Conservation (phyloP, 2,329 filamentous ascomycete species). For the Allantophomopsis lycopodina region DNA sequence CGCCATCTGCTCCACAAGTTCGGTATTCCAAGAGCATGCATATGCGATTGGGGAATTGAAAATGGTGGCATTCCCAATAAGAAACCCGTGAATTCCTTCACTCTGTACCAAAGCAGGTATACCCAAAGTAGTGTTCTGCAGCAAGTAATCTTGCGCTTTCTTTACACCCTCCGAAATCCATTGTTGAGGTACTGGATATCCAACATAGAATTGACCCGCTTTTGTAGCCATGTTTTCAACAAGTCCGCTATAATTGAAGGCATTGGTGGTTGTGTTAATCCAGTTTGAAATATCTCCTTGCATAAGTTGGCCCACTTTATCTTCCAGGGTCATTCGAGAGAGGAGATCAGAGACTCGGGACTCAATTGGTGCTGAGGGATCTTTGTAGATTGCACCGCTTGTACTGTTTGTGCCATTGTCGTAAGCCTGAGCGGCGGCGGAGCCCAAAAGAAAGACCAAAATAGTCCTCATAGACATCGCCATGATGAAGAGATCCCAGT, state of each 20-base stretch:
- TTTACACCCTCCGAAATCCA: constrained; percentile 50
- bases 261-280: constrained; percentile 53
- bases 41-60: constrained; percentile 68
- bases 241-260: constrained; percentile 54
- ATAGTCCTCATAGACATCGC: no score
- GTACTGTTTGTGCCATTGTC: neutral
- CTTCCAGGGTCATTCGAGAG: constrained; percentile 59
- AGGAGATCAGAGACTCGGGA: constrained; percentile 54
- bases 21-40: constrained; percentile 57
- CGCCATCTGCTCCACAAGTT: constrained; percentile 52
- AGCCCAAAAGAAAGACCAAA: no score
- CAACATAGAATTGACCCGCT: constrained; percentile 55
- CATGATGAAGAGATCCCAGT: no score
- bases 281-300: constrained; percentile 62
- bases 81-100: constrained; percentile 61
- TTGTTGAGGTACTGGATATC: constrained; percentile 49
- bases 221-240: constrained; percentile 42
- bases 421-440: no score
- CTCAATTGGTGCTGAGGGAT: constrained; percentile 46
- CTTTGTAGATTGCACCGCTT: constrained; percentile 39
- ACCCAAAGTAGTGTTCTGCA: constrained; percentile 51
- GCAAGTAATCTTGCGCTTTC: constrained; percentile 53
- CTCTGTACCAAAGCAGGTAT: constrained; percentile 64
- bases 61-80: constrained; percentile 61
- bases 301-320: constrained; percentile 57